Evolutionary conservation across 257 asterid genomes (phyloP), one percentile per base, ranked within the genome.

Genomic region (Gentiana macrophylla): DNA sequence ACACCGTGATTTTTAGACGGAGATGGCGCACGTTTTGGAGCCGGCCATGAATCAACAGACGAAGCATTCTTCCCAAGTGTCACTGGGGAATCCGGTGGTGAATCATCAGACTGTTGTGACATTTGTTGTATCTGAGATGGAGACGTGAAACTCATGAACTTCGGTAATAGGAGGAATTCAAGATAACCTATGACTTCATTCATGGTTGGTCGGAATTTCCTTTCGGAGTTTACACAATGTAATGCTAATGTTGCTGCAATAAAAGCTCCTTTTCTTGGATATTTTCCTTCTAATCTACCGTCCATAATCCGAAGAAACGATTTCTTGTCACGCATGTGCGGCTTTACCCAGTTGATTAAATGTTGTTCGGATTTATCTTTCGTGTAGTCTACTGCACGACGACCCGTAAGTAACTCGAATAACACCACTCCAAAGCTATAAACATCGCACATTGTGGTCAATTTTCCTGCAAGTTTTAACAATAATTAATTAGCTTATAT

Each of bases 341-440:
- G 95, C 48, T 76, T 86, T 4, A 86, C 88, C 97, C 97, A 89
- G 4, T 80, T 84, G 12, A 79, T 94, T 50, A 89, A 62, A 60
- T 58, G 75, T 11, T 82, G 86, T 68, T 82, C 86, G 65, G 84
- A 70, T 11, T 59, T 24, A 0, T 75, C 80, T 4, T 94, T 85
- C 12, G 35, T 72, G 53, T 79, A 80, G 72, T 89, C 90, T 70
- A 68, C 9, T 32, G 78, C 88, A 0, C 75, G 67, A 69, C 56
- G 66, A 12, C 97, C 95, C 0, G 90, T 82, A 9, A 89, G 70
- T 37, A 86, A 57, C 70, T 86, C 97, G 8, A 89, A 67, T 5
- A 89, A 62, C 4, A 86, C 95, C 32, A 89, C 95, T 5, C 95
- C 95, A 5, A 79, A 89, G 49, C 94, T 72, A 33, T 89, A 89